Conservation (phyloP, 2,329 filamentous ascomycete species). For the Trichoderma koningiopsis region DNA sequence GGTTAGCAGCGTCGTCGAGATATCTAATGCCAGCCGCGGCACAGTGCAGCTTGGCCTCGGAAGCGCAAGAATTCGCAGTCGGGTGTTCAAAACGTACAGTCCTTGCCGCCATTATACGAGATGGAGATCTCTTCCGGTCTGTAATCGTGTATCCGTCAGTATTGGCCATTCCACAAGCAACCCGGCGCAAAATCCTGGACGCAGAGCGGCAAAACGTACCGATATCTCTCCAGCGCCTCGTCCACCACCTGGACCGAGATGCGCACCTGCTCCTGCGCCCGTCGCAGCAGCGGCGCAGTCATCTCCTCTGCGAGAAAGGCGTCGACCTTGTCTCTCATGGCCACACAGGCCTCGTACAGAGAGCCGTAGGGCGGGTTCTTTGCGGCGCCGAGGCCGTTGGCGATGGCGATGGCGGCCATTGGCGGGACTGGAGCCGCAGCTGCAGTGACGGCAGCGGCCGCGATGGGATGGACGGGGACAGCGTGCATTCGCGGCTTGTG, state of each 20-base stretch:
- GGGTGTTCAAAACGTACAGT: slow-evolving; percentile 57
- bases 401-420: neutral
- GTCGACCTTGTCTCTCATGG: slow-evolving; percentile 21
- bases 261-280: slow-evolving; percentile 74
- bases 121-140: slow-evolving; percentile 80
- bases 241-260: slow-evolving; percentile 72
- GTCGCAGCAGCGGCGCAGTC: slow-evolving; percentile 48
- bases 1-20: neutral
- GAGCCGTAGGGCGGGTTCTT: neutral
- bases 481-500: slow-evolving; percentile 13
- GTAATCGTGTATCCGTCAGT: slow-evolving; percentile 10
- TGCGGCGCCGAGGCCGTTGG: slow-evolving; percentile 14
- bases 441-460: neutral
- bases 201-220: slow-evolving; percentile 51
- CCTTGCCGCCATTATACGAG: slow-evolving; percentile 97
- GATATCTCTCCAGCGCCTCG: slow-evolving; percentile 74
- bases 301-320: slow-evolving; percentile 20
- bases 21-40: neutral
- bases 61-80: too few relatives aligned
- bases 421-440: neutral
- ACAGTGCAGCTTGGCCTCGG: neutral
- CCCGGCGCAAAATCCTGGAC: neutral
- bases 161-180: neutral
- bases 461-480: neutral
- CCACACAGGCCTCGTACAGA: slow-evolving; percentile 20